phyloP scores from a whole-genome alignment of 768 basidiomycete species.

The Pleurotus djamor region DNA sequence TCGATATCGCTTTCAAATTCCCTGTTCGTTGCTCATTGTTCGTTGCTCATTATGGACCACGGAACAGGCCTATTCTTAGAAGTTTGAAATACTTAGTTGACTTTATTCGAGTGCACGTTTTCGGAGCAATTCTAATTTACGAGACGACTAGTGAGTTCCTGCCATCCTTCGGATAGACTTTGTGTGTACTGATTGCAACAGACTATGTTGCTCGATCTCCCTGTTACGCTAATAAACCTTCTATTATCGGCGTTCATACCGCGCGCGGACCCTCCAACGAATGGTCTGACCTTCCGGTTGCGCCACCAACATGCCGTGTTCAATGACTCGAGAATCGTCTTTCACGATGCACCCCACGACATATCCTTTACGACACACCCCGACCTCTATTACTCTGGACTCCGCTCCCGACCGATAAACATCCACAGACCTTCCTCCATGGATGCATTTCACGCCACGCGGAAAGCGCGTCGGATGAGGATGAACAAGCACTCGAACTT shows the following conservation, averaged over 20 bases:
- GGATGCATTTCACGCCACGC: conserved; percentile 31
- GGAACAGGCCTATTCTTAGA: no score
- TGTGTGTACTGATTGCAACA: neutral
- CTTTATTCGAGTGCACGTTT: no score
- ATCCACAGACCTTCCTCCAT: conserved; percentile 48
- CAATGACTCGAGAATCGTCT: conserved; percentile 53
- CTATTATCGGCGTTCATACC: neutral
- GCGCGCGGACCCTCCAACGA: neutral
- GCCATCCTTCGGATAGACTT: neutral
- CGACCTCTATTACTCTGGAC: conserved; percentile 30
- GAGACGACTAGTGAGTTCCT: neutral
- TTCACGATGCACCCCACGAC: conserved; percentile 46
- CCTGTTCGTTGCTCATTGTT: no score
- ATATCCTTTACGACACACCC: conserved; percentile 16
- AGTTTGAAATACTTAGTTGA: no score
- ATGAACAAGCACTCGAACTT: conserved; percentile 15
- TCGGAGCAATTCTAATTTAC: no score
- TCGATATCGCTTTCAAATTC: no score
- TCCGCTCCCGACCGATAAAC: conserved; percentile 35
- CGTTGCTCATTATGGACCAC: no score
- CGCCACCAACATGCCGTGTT: conserved; percentile 64
- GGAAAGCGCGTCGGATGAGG: conserved; percentile 34
- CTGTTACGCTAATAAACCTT: neutral
- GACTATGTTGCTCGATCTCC: neutral
- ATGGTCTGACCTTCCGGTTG: conserved; percentile 42